Evolutionary conservation across 2,329 filamentous ascomycete genomes (phyloP), one percentile per base, ranked within the genome.

Genomic region (Colletotrichum tofieldiae): DNA sequence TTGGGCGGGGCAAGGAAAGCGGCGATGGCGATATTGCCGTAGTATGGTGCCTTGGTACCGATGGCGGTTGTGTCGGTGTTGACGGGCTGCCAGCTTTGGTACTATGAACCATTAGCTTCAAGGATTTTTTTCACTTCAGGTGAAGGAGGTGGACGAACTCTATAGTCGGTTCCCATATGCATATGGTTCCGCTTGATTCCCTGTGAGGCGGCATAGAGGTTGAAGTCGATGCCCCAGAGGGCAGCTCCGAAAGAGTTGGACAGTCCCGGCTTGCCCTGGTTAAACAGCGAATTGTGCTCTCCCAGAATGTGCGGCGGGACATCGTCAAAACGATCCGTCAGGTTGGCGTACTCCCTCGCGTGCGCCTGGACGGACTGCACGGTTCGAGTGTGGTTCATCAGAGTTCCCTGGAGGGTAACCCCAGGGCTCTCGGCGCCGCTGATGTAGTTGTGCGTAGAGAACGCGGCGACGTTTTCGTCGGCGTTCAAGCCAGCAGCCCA

Each of bases 161-260:
- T 84, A 77, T 90, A 92, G 77, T 91, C 86, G 18, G 88, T 91
- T 14, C 90, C 90, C 82, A 88, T 86, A 79, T 93, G 91, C 88
- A 92, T 89, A 77, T 92, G 89, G 2, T 90, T 84, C 26, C 90
- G 86, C 55, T 82, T 81, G 79, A 92, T 87, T 20, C 87, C 87
- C 2, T 85, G 84, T 0, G 86, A 82, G 1, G 90, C 90, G 65
- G 85, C 85, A 77, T 87, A 89, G 7, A 92, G 82, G 74, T 87
- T 88, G 81, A 91, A 92, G 79, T 92, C 90, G 16, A 92, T 77
- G 32, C 84, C 88, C 90, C 90, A 92, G 23, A 92, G 87, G 12
- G 90, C 89, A 12, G 90, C 90, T 45, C 90, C 91, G 77, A 92
- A 93, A 0, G 88, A 84, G 81, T 92, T 90, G 49, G 89, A 91